phyloP scores from a whole-genome alignment of 2,329 filamentous ascomycete species.

The Penicillium brevicompactum region DNA sequence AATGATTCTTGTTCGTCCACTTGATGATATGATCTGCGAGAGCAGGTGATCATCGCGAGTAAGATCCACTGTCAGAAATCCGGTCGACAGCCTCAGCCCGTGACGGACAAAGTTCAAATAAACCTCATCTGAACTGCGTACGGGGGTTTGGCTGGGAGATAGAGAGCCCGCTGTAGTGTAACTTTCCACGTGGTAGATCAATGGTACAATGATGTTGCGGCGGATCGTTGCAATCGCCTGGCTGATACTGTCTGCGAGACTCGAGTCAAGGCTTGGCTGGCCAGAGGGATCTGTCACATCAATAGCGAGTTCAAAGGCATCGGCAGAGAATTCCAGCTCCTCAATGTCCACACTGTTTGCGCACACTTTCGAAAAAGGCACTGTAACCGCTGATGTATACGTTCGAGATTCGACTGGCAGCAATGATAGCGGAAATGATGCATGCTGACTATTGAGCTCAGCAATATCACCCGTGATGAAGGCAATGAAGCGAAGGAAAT shows the following conservation, averaged over 20 bases:
- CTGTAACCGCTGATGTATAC: slow-evolving; percentile 68
- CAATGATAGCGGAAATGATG: slow-evolving; percentile 63
- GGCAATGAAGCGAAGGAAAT: slow-evolving; percentile 70
- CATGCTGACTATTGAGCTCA: slow-evolving; percentile 35
- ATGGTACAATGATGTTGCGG: slow-evolving; percentile 62
- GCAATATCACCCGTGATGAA: slow-evolving; percentile 52
- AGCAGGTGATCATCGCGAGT: slow-evolving; percentile 57
- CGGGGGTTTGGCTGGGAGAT: slow-evolving; percentile 28
- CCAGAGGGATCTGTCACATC: slow-evolving; percentile 39
- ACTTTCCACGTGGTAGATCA: slow-evolving; percentile 56
- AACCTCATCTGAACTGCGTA: slow-evolving; percentile 30
- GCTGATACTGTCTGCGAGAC: slow-evolving; percentile 56
- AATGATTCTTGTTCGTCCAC: slow-evolving; percentile 63
- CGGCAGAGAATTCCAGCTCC: slow-evolving; percentile 65
- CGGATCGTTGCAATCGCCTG: slow-evolving; percentile 62
- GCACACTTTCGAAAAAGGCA: slow-evolving; percentile 61
- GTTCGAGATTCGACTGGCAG: slow-evolving; percentile 61
- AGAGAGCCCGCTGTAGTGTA: slow-evolving; percentile 17
- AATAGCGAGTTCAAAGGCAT: slow-evolving; percentile 66
- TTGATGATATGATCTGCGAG: slow-evolving; percentile 52
- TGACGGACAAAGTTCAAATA: slow-evolving; percentile 63
- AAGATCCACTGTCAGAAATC: slow-evolving; percentile 65
- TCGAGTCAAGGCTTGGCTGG: slow-evolving; percentile 33
- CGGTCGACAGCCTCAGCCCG: slow-evolving; percentile 63
- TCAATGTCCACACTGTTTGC: slow-evolving; percentile 61